These are phyloP conservation scores for Diplodia sapinea DNA, from an alignment of 2,329 filamentous ascomycete genomes.

Conservation along the genomic window DNA sequence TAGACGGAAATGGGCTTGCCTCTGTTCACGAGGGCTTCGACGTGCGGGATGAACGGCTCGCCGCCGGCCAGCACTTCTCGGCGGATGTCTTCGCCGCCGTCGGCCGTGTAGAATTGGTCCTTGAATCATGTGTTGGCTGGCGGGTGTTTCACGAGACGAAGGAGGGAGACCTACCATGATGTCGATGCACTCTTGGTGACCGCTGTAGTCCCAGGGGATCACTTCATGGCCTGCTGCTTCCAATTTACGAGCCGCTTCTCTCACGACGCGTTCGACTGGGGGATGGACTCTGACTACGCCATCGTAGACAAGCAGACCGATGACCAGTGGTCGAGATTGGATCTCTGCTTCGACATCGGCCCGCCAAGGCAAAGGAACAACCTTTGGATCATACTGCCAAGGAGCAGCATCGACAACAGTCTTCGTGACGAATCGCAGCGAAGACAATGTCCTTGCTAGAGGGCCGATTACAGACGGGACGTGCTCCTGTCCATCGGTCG, in stretches of 20 bases:
- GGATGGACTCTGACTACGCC: slow-evolving; percentile 20
- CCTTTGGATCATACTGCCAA: slow-evolving; percentile 70
- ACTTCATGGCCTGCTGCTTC: slow-evolving; percentile 40
- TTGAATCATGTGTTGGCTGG: slow-evolving; percentile 28
- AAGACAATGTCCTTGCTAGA: slow-evolving; percentile 61
- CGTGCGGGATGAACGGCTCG: slow-evolving; percentile 42
- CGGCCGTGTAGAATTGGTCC: slow-evolving; percentile 14
- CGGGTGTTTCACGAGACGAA: background rate
- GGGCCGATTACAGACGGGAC: slow-evolving; percentile 69
- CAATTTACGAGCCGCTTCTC: slow-evolving; percentile 39
- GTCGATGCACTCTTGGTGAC: slow-evolving; percentile 17
- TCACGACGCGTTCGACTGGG: slow-evolving; percentile 39
- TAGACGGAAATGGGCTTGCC: slow-evolving; percentile 33
- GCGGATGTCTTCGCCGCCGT: slow-evolving; percentile 17
- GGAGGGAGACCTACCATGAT: slow-evolving; percentile 18
- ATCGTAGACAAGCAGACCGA: slow-evolving; percentile 36
- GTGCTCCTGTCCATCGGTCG: slow-evolving; percentile 68
- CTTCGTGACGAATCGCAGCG: slow-evolving; percentile 62
- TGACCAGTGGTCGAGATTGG: slow-evolving; percentile 54
- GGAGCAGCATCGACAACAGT: slow-evolving; percentile 64
- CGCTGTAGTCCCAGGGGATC: slow-evolving; percentile 44
- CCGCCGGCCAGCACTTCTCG: slow-evolving; percentile 37
- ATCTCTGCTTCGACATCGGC: slow-evolving; percentile 58
- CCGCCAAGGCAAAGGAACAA: slow-evolving; percentile 70
- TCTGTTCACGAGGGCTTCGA: slow-evolving; percentile 42